Conservation (phyloP, 2,329 filamentous ascomycete species). For the Alternaria incomplexa region DNA sequence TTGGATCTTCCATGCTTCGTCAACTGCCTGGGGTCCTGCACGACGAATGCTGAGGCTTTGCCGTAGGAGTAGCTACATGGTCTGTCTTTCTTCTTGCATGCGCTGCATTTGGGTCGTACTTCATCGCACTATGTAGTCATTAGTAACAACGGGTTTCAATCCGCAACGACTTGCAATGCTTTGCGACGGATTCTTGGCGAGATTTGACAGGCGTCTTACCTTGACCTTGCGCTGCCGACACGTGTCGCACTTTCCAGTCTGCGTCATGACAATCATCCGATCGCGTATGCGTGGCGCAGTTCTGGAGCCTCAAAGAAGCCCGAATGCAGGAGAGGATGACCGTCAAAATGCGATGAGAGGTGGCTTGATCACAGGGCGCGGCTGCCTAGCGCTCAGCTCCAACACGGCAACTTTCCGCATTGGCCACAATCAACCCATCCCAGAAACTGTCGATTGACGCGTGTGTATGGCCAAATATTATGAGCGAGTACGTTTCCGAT, state of each 20-base stretch:
- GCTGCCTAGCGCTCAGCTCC: neutral
- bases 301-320: neutral
- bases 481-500: neutral
- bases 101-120: slow-evolving; percentile 33
- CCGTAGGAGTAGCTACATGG: slow-evolving; percentile 37
- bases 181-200: neutral
- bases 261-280: slow-evolving; percentile 25
- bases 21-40: slow-evolving; percentile 36
- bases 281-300: too few species aligned
- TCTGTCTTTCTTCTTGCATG: slow-evolving; percentile 37
- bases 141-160: neutral
- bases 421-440: neutral
- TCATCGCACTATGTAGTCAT: slow-evolving; percentile 34
- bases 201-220: slow-evolving; percentile 12
- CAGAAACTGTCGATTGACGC: rapidly evolving
- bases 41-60: slow-evolving; percentile 32
- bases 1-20: slow-evolving; percentile 38
- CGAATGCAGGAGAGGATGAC: neutral
- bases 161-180: too few species aligned
- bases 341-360: neutral
- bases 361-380: neutral
- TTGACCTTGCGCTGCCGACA: slow-evolving; percentile 42
- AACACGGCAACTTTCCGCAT: neutral
- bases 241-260: slow-evolving; percentile 40
- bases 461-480: neutral